Conservation (phyloP, 768 basidiomycete species). For the Leccinum pellstonianum region DNA sequence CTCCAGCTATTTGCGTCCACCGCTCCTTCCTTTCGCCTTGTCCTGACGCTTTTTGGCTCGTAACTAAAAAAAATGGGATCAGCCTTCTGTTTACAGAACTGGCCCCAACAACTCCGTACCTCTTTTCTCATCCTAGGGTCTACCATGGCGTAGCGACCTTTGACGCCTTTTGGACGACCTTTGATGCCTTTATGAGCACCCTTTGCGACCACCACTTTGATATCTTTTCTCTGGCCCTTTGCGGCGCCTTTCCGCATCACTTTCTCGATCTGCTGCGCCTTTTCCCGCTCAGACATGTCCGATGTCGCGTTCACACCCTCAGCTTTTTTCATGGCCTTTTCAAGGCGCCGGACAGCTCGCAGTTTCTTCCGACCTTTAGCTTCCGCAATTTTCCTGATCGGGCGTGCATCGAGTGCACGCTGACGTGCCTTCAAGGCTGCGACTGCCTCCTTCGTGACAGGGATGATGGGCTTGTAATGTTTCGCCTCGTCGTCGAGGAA, state of each 20-base stretch:
- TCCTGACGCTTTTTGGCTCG: constrained; percentile 80
- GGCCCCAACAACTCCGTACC: constrained; percentile 36
- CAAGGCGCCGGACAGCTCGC: constrained; percentile 78
- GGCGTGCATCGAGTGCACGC: constrained; percentile 91
- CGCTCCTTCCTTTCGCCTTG: constrained; percentile 61
- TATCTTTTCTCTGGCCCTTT: constrained; percentile 67
- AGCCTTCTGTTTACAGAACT: constrained; percentile 3
- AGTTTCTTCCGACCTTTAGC: constrained; percentile 97
- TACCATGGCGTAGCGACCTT: constrained; percentile 93
- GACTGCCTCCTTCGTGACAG: constrained; percentile 96
- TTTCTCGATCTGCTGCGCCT: constrained; percentile 91
- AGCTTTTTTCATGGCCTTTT: constrained; percentile 94
- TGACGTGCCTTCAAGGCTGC: constrained; percentile 82
- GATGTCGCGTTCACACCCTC: constrained; percentile 86
- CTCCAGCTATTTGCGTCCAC: constrained; percentile 34
- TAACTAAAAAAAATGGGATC: constrained; percentile 44
- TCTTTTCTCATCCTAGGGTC: constrained; percentile 94
- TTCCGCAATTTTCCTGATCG: constrained; percentile 98
- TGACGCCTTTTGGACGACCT: constrained; percentile 93
- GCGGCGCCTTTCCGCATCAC: constrained; percentile 80
- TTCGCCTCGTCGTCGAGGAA: constrained; percentile 96
- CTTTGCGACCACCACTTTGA: constrained; percentile 90
- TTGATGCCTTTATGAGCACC: constrained; percentile 87
- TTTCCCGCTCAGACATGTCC: constrained; percentile 94
- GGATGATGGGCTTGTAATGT: constrained; percentile 90